A percentile compares a stretch with the other conserved stretches of the same genome.
These are phyloP conservation scores for Peterozyma toletana DNA, from an alignment of 805 yeast genomes.

Conservation along the genomic window DNA sequence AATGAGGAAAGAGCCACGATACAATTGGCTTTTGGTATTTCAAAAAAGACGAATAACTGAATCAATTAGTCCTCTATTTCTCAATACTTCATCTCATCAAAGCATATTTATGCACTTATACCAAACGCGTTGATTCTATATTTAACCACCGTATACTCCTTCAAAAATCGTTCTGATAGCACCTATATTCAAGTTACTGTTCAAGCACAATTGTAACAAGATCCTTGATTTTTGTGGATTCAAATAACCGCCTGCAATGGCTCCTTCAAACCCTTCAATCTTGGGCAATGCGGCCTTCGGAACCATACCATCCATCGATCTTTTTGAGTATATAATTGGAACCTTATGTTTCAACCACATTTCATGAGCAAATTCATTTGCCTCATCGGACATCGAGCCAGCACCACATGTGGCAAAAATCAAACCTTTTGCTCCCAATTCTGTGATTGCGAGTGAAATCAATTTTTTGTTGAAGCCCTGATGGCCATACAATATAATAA, in stretches of 20 bases:
- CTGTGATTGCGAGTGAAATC: conserved; percentile 37
- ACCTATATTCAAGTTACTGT: conserved; percentile 27
- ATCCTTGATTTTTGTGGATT: conserved; percentile 62
- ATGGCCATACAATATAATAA: conserved; percentile 52
- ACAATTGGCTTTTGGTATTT: too few relatives aligned
- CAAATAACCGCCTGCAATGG: conserved; percentile 57
- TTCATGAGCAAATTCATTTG: conserved; percentile 35
- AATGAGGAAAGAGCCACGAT: too few relatives aligned
- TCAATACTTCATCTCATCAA: too few relatives aligned
- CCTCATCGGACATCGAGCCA: conserved; percentile 49
- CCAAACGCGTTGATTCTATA: not conserved
- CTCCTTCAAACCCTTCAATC: conserved; percentile 26
- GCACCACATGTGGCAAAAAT: conserved; percentile 70
- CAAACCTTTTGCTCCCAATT: conserved; percentile 42
- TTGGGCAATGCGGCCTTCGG: conserved; percentile 40
- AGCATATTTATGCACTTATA: too few relatives aligned
- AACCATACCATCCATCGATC: conserved; percentile 68
- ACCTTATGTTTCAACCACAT: conserved; percentile 30
- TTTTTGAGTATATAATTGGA: conserved; percentile 57
- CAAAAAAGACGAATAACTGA: too few relatives aligned
- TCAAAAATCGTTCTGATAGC: conserved; percentile 38
- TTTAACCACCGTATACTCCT: conserved; percentile 46
- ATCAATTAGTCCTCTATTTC: too few relatives aligned
- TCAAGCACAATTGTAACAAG: conserved; percentile 47
- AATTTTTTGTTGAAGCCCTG: conserved; percentile 50